Conservation (phyloP, 2,329 filamentous ascomycete genomes). For the Biscogniauxia sp. region DNA sequence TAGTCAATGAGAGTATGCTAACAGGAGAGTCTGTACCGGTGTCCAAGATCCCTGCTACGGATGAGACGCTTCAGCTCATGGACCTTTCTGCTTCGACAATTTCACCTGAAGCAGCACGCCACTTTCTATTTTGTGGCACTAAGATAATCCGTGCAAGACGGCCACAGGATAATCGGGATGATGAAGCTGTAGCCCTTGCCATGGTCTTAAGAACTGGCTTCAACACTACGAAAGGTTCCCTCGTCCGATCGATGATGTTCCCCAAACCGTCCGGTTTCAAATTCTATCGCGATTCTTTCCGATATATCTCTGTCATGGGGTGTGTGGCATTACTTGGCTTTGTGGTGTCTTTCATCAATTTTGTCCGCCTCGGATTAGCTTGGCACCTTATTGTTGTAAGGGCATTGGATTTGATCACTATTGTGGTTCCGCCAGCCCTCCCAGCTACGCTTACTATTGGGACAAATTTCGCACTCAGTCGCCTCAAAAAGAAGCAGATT, state of each 20-base stretch:
- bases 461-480: conserved; percentile 86
- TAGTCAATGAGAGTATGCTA: conserved; percentile 99
- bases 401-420: conserved; percentile 93
- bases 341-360: conserved; percentile 87
- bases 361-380: conserved; percentile 75
- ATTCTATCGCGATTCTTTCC: conserved; percentile 96
- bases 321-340: conserved; percentile 84
- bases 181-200: conserved; percentile 86
- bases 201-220: conserved; percentile 94
- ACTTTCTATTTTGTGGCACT: conserved; percentile 92
- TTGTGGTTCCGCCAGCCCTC: conserved; percentile 91
- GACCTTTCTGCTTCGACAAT: conserved; percentile 80
- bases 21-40: conserved; percentile 97
- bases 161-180: conserved; percentile 80
- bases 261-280: conserved; percentile 98
- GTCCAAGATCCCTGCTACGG: conserved; percentile 81
- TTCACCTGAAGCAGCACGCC: conserved; percentile 76
- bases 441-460: conserved; percentile 95
- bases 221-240: conserved; percentile 92
- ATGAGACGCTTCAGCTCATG: conserved; percentile 73
- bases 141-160: conserved; percentile 89
- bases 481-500: conserved; percentile 84
- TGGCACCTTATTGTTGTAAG: conserved; percentile 92
- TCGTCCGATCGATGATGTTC: conserved; percentile 97
- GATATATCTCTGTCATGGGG: conserved; percentile 97